These are phyloP conservation scores for Dioscorea zingiberensis DNA, from an alignment of 106 monocot species.

Conservation along the genomic window DNA sequence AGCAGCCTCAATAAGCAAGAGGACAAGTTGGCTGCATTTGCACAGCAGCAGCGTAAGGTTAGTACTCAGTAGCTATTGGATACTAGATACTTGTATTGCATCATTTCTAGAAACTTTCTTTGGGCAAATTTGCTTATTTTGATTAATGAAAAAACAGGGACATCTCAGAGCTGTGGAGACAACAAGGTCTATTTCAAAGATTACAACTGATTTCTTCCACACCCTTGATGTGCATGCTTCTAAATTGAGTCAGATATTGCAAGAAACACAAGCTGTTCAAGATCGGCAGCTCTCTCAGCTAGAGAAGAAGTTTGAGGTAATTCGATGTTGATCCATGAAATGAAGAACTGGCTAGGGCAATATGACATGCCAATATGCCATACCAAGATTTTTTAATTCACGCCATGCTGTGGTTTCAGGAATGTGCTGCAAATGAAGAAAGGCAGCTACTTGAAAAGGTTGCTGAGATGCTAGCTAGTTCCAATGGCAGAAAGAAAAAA, in stretches of 20 bases:
- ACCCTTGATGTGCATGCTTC: slow-evolving; percentile 69
- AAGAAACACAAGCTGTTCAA: slow-evolving; percentile 76
- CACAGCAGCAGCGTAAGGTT: slow-evolving; percentile 74
- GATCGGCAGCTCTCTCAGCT: slow-evolving; percentile 73
- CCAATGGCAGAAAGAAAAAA: slow-evolving; percentile 33
- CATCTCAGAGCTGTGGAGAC: slow-evolving; percentile 69
- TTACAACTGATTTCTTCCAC: slow-evolving; percentile 71
- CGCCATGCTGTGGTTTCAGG: slow-evolving; percentile 13
- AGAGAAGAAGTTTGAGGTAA: slow-evolving; percentile 96
- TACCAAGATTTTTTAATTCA: not conserved
- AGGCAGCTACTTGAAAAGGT: slow-evolving; percentile 38
- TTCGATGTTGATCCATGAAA: not conserved
- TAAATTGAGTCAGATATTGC: slow-evolving; percentile 72
- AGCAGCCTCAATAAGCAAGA: slow-evolving; percentile 59
- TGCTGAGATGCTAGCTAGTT: slow-evolving; percentile 36
- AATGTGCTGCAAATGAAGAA: slow-evolving; percentile 42
- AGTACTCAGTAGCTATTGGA: not conserved
- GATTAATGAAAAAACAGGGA: slow-evolving; percentile 37
- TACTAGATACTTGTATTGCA: not conserved
- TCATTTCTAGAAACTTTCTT: not conserved
- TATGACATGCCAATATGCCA: no score
- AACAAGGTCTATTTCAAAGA: slow-evolving; percentile 74
- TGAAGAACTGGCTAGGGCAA: no score
- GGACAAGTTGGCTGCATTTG: slow-evolving; percentile 68
- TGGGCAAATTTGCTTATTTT: not conserved